A percentile compares a stretch with the other conserved stretches of the same genome.
Conservation (phyloP, 495 filamentous ascomycete genomes). For the Tuber calosporum region DNA sequence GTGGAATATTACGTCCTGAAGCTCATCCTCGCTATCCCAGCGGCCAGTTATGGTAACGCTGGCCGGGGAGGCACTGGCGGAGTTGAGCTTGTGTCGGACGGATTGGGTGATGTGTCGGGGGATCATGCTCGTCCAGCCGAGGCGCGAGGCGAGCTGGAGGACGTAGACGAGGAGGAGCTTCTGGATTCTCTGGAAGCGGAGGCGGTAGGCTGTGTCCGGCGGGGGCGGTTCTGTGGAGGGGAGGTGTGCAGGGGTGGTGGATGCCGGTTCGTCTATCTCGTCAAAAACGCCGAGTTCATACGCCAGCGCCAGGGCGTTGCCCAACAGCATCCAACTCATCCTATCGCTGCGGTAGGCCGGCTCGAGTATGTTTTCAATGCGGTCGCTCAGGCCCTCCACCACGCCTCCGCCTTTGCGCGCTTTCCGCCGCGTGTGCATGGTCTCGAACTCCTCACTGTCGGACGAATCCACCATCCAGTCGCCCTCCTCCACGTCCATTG, state of each 20-base stretch:
- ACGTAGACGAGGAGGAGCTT: slow-evolving; percentile 80
- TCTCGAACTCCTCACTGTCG: slow-evolving; percentile 43
- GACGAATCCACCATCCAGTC: slow-evolving; percentile 43
- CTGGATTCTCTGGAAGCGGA: slow-evolving; percentile 73
- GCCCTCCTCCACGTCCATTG: slow-evolving; percentile 72
- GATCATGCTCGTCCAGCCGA: slow-evolving; percentile 92
- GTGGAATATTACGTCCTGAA: slow-evolving; percentile 73
- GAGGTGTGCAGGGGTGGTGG: slow-evolving; percentile 20
- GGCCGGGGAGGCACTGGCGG: slow-evolving; percentile 24
- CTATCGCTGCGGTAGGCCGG: slow-evolving; percentile 71
- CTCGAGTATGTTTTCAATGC: slow-evolving; percentile 90
- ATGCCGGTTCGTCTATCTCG: slow-evolving; percentile 58
- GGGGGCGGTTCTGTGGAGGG: slow-evolving; percentile 6
- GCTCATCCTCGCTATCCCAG: slow-evolving; percentile 37
- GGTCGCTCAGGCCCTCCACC: slow-evolving; percentile 54
- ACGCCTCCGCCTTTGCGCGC: slow-evolving; percentile 45
- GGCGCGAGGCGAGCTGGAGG: slow-evolving; percentile 80
- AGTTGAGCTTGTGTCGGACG: slow-evolving; percentile 23
- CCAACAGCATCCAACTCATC: slow-evolving; percentile 98
- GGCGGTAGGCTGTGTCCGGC: slow-evolving; percentile 61
- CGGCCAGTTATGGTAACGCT: slow-evolving; percentile 10
- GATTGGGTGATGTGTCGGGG: slow-evolving; percentile 53
- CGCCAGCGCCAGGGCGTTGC: slow-evolving; percentile 77
- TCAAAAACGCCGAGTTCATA: slow-evolving; percentile 96
- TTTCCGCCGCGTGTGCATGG: slow-evolving; percentile 25